Base-by-base conservation (phyloP, 2,329 filamentous ascomycete species). In the Fusarium siculi region DNA sequence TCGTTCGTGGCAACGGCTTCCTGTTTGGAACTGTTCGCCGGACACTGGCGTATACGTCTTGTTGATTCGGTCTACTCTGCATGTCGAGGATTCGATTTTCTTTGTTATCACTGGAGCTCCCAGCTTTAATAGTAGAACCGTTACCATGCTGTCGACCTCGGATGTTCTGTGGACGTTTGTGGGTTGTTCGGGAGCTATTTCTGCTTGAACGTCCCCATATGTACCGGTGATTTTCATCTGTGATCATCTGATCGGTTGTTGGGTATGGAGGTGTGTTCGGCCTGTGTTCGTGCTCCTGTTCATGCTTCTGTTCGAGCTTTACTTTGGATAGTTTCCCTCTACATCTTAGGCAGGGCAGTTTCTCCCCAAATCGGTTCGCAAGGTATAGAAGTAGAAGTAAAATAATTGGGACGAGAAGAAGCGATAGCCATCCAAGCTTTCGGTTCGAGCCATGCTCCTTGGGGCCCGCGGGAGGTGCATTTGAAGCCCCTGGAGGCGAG, bases 261-360 rank as follows among this genome's bases (percentile, higher is more conserved):
- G 30, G 11, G 11, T 23, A 23, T 6, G 16, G 8, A 50, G 3
- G 5, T 1, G 9, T 14, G 16, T 34, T 34, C 3, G 4, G 0
- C 2, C 10, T 4, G 8, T 7, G n/a, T 50, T 34, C 30, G 6
- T 25, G 23, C 21, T 36, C n/a, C 25, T 25, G 25, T 25, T 25
- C 32, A 19, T 8, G n/a, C 4, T 9, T 36, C 18, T 36, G 18
- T 52, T 21, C 18, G 4, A 4, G 3, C 5, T 32, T 15, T 52
- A 10, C 3, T 36, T 21, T 36, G 9, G 18, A 2, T 21, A 2
- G 9, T 52, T 4, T 11, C 0, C 10, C 12, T 36, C 30, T 15
- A 2, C n/a, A 7, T 8, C 2, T 34, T 34, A 34, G 32, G 6
- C 32, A 34, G 32, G 32, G 7, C 4, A 4, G 32, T 12, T 34